Base-by-base conservation (phyloP, 2,329 filamentous ascomycete species). In the Acrodontium crateriforme region DNA sequence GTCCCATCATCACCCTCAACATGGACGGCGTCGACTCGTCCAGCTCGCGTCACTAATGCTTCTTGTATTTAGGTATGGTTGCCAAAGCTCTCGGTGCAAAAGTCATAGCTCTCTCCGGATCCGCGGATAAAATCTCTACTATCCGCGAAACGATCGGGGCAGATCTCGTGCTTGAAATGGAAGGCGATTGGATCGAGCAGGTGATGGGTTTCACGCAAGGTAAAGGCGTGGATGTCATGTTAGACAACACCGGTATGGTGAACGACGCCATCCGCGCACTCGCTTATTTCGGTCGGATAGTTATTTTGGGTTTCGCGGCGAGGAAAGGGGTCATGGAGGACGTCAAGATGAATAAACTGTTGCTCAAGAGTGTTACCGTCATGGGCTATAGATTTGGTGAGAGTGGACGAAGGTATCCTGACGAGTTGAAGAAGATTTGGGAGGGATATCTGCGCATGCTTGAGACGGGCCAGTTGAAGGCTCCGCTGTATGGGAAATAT, bases 311-410 rank as follows among this genome's bases (percentile, higher is more conserved):
- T 0, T 75, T 74, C 42, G 69, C 68, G 5, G 70, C 63, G 1
- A 53, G 61, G 26, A 58, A 50, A 10, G 65, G 65, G 0, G 49
- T 60, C 6, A 63, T 73, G 52, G 69, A 74, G 44, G 54, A 56
- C 20, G 53, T 72, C 25, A 57, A 58, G 16, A 64, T 68, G 56
- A 71, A 72, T 36, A 52, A 63, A 15, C 49, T 72, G 3, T 44
- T 72, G 22, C 43, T 72, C 18, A 69, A 67, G 38, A 60, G 65
- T 21, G 59, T 59, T 1, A 60, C 56, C n/a, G 40, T 72, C 4
- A 56, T 65, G 18, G 67, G 67, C 22, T 72, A 72, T 46, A 55
- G 69, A 24, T 74, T 65, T 40, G 69, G 69, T 2, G 69, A 73
- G 47, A 67, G 62, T 18, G 58, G 64, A 11, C 52, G 69, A 22